These are phyloP conservation scores for Beauveria australis DNA, from an alignment of 2,329 filamentous ascomycete genomes.

Conservation along the genomic window DNA sequence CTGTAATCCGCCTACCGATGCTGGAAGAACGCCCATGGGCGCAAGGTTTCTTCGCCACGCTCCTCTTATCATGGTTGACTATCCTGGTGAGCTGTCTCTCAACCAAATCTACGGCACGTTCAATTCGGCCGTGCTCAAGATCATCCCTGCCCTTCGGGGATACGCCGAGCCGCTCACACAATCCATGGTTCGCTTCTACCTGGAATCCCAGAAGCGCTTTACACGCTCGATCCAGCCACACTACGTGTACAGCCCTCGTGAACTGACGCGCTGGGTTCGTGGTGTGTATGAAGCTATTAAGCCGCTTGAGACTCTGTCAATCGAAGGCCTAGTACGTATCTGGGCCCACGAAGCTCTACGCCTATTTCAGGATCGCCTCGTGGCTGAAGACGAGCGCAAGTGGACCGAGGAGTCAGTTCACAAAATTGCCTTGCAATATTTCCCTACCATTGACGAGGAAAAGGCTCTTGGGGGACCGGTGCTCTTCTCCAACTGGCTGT, in stretches of 20 bases:
- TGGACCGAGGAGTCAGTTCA: slow-evolving; percentile 90
- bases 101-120: slow-evolving; percentile 98
- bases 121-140: slow-evolving; percentile 92
- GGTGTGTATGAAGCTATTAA: slow-evolving; percentile 96
- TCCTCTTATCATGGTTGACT: slow-evolving; percentile 99
- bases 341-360: slow-evolving; percentile 97
- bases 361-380: slow-evolving; percentile 94
- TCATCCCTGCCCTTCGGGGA: slow-evolving; percentile 87
- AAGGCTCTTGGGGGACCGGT: slow-evolving; percentile 88
- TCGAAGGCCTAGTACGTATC: slow-evolving; percentile 90
- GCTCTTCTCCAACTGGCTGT: slow-evolving; percentile 98
- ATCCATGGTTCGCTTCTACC: slow-evolving; percentile 94
- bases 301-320: slow-evolving; percentile 75
- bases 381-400: slow-evolving; percentile 83
- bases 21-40: slow-evolving; percentile 89
- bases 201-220: slow-evolving; percentile 89
- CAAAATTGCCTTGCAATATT: slow-evolving; percentile 80
- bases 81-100: slow-evolving; percentile 89
- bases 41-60: slow-evolving; percentile 91
- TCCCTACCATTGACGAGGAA: slow-evolving; percentile 89
- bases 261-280: slow-evolving; percentile 94
- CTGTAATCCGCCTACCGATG: slow-evolving; percentile 96
- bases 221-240: slow-evolving; percentile 96
- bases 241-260: slow-evolving; percentile 98
- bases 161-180: slow-evolving; percentile 91